Conservation (phyloP, 768 basidiomycete genomes). For the Scleroderma bovista region DNA sequence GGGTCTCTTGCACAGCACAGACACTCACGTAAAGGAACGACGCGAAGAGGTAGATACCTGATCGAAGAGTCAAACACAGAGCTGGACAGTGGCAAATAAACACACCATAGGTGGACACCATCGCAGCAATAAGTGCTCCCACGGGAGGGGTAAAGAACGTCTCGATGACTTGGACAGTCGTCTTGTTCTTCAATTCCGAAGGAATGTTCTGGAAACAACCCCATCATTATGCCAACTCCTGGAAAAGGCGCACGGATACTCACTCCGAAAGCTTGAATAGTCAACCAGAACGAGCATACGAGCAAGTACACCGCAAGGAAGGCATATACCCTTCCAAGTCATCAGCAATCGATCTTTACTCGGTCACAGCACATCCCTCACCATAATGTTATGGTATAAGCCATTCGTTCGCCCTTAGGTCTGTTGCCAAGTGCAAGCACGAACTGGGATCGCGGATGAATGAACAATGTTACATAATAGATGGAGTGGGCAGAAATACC, state of each 20-base stretch:
- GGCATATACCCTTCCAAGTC: slow-evolving; percentile 66
- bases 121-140: slow-evolving; percentile 78
- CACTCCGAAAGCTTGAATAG: slow-evolving; percentile 72
- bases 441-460: slow-evolving; percentile 34
- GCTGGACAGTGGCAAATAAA: not conserved
- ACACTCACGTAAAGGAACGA: slow-evolving; percentile 79
- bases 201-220: slow-evolving; percentile 45
- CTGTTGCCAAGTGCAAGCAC: slow-evolving; percentile 73
- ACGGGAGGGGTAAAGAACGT: slow-evolving; percentile 72
- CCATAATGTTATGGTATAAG: slow-evolving; percentile 72
- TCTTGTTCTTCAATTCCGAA: slow-evolving; percentile 41
- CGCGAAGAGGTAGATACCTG: slow-evolving; percentile 75
- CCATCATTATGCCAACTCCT: not conserved
- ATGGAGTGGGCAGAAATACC: slow-evolving; percentile 23
- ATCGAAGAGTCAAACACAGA: slow-evolving; percentile 6
- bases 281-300: slow-evolving; percentile 82
- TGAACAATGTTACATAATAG: not conserved
- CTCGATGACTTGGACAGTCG: slow-evolving; percentile 42
- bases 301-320: slow-evolving; percentile 79
- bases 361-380: slow-evolving; percentile 23
- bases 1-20: not conserved
- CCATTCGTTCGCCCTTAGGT: slow-evolving; percentile 80
- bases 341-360: slow-evolving; percentile 4
- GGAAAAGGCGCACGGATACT: slow-evolving; percentile 12
- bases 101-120: slow-evolving; percentile 82